phyloP scores from a whole-genome alignment of 2,329 filamentous ascomycete genomes.

The Gliomastix tumulicola region DNA sequence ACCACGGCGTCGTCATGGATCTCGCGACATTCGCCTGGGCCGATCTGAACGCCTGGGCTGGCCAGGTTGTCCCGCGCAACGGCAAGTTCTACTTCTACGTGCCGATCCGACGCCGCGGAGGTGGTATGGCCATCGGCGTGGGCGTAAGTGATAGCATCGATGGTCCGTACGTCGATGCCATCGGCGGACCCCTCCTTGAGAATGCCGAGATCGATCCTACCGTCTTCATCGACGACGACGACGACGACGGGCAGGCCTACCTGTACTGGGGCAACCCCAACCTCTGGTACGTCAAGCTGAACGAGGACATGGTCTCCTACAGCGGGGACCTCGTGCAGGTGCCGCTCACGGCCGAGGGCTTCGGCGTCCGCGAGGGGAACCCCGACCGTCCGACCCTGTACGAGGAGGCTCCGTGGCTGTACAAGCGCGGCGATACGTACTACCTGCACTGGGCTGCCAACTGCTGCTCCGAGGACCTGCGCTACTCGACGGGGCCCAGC shows the following conservation, averaged over 20 bases:
- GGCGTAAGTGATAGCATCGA: slow-evolving; percentile 16
- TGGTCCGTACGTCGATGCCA: slow-evolving; percentile 18
- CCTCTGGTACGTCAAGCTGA: slow-evolving; percentile 23
- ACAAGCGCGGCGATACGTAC: slow-evolving; percentile 18
- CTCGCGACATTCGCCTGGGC: slow-evolving; percentile 23
- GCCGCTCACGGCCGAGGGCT: slow-evolving; percentile 7
- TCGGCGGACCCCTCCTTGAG: too few relatives aligned
- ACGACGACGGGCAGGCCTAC: slow-evolving; percentile 25
- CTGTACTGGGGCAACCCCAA: slow-evolving; percentile 25
- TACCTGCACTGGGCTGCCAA: slow-evolving; percentile 20
- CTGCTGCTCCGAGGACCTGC: slow-evolving; percentile 20
- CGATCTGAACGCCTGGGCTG: slow-evolving; percentile 21
- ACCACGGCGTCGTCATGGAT: slow-evolving; percentile 15
- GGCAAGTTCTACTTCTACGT: slow-evolving; percentile 24
- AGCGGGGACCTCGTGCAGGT: slow-evolving; percentile 13
- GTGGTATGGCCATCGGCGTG: slow-evolving; percentile 19
- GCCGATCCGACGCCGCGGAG: too few relatives aligned
- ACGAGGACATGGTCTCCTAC: slow-evolving; percentile 25
- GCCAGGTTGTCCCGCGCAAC: slow-evolving; percentile 19
- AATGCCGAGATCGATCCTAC: slow-evolving; percentile 22
- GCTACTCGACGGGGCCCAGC: slow-evolving; percentile 16
- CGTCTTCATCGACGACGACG: slow-evolving; percentile 25
- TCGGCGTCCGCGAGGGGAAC: slow-evolving; percentile 8
- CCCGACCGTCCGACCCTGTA: slow-evolving; percentile 10
- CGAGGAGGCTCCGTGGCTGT: slow-evolving; percentile 20